Evolutionary conservation across 2,329 filamentous ascomycete species (phyloP).

Genomic region (Hymenoscyphus fructigenus): DNA sequence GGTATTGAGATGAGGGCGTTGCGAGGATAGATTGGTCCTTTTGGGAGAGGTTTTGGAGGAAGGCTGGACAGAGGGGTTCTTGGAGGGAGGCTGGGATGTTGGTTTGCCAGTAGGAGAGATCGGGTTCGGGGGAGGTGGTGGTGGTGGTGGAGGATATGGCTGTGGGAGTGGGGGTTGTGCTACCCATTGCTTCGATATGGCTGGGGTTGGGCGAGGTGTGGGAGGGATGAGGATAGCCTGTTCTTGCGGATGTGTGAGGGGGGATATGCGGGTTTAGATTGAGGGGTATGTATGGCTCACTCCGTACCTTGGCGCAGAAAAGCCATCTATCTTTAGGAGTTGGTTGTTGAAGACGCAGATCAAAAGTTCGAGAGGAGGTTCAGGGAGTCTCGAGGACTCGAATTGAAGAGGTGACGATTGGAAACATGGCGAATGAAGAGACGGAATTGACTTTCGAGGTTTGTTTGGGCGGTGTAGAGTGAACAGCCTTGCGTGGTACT

Average conservation of each 20-base stretch:
- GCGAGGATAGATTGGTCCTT: conserved; percentile 72
- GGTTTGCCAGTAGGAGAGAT: conserved; percentile 73
- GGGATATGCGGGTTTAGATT: neutral
- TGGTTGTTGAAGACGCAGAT: no score
- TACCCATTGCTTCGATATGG: conserved; percentile 27
- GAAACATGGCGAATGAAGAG: neutral
- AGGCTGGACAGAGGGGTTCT: conserved; percentile 68
- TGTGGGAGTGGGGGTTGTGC: conserved; percentile 11
- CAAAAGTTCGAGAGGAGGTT: no score
- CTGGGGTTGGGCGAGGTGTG: neutral
- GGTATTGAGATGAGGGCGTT: conserved; percentile 67
- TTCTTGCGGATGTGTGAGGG: neutral
- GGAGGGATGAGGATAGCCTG: neutral
- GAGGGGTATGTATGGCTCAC: neutral
- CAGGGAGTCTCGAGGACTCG: neutral
- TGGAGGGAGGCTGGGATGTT: conserved; percentile 67
- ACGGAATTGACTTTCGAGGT: neutral
- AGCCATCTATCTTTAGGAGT: neutral
- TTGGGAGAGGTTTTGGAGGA: conserved; percentile 57
- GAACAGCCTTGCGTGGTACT: neutral
- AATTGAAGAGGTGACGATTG: neutral
- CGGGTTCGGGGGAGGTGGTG: neutral
- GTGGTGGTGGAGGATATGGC: neutral
- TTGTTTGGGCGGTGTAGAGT: neutral
- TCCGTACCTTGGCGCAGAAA: neutral